Evolutionary conservation across 2,329 filamentous ascomycete species (phyloP).

Genomic region (Volutella citrinella): DNA sequence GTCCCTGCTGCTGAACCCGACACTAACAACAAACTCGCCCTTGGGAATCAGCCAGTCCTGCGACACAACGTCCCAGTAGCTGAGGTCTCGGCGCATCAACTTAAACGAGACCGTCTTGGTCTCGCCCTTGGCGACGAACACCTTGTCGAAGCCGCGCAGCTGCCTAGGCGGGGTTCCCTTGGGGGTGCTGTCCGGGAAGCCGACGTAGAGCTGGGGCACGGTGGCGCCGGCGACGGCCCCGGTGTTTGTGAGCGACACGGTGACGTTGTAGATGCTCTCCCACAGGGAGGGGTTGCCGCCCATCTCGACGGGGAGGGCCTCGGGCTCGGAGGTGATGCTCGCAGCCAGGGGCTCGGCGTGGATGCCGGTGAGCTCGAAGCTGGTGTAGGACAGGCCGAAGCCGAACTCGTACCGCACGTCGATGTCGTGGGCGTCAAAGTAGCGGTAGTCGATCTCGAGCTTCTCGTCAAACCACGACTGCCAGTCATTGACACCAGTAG

Average conservation of each 20-base stretch:
- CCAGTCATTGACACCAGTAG: slow-evolving; percentile 37
- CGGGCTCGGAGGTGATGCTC: slow-evolving; percentile 26
- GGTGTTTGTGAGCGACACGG: slow-evolving; percentile 48
- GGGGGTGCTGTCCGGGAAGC: slow-evolving; percentile 35
- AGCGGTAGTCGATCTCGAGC: slow-evolving; percentile 66
- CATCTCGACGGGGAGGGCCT: slow-evolving; percentile 33
- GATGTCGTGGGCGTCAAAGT: slow-evolving; percentile 59
- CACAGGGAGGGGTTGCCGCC: slow-evolving; percentile 58
- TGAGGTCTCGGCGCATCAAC: slow-evolving; percentile 46
- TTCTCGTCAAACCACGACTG: slow-evolving; percentile 57
- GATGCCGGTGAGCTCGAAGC: slow-evolving; percentile 48
- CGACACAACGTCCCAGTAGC: slow-evolving; percentile 44
- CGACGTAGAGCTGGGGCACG: slow-evolving; percentile 56
- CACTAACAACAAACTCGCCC: slow-evolving; percentile 24
- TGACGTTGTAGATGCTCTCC: slow-evolving; percentile 46
- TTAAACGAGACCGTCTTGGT: slow-evolving; percentile 40
- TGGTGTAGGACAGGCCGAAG: slow-evolving; percentile 67
- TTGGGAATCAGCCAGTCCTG: slow-evolving; percentile 38
- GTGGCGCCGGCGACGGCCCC: slow-evolving; percentile 46
- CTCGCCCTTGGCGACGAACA: slow-evolving; percentile 39
- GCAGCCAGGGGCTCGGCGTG: slow-evolving; percentile 17
- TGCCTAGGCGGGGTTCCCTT: slow-evolving; percentile 45
- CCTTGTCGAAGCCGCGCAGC: slow-evolving; percentile 52
- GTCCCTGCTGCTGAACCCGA: slow-evolving; percentile 26
- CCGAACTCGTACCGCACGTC: slow-evolving; percentile 64